Conservation (phyloP, 2,329 filamentous ascomycete species). For the Neophaeococcomyces aloes region DNA sequence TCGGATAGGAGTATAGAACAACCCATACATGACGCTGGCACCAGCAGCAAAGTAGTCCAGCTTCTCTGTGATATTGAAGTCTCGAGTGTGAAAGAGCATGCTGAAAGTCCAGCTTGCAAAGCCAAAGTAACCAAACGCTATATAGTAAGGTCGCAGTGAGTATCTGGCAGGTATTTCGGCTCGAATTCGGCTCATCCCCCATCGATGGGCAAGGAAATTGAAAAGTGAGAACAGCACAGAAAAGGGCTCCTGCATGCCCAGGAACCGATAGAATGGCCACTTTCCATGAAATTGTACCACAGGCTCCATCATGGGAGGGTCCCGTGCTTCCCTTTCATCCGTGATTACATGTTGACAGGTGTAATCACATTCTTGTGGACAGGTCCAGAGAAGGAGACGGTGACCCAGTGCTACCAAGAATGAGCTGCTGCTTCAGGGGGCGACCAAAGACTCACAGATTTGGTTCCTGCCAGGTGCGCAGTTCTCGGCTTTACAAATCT, state of each 20-base stretch:
- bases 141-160: conserved; percentile 68
- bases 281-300: conserved; percentile 95
- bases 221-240: conserved; percentile 86
- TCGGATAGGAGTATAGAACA: conserved; percentile 74
- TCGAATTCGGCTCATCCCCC: conserved; percentile 62
- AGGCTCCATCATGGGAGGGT: conserved; percentile 52
- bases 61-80: conserved; percentile 78
- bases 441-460: conserved; percentile 52
- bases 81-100: conserved; percentile 83
- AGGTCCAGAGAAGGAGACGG: conserved; percentile 83
- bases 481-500: conserved; percentile 75
- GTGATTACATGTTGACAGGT: conserved; percentile 93
- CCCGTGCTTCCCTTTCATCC: conserved; percentile 52
- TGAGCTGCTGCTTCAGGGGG: conserved; percentile 16
- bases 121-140: conserved; percentile 68
- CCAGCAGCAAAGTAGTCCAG: conserved; percentile 94
- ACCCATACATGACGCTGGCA: conserved; percentile 76
- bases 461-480: conserved; percentile 57
- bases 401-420: conserved; percentile 59
- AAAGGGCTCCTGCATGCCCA: conserved; percentile 91
- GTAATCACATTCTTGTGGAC: conserved; percentile 92
- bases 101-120: conserved; percentile 78
- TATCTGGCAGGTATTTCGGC: conserved; percentile 62
- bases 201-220: conserved; percentile 77
- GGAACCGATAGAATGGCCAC: conserved; percentile 87